Evolutionary conservation across 2,329 filamentous ascomycete species (phyloP).

Genomic region (Tetracladium maxilliforme): DNA sequence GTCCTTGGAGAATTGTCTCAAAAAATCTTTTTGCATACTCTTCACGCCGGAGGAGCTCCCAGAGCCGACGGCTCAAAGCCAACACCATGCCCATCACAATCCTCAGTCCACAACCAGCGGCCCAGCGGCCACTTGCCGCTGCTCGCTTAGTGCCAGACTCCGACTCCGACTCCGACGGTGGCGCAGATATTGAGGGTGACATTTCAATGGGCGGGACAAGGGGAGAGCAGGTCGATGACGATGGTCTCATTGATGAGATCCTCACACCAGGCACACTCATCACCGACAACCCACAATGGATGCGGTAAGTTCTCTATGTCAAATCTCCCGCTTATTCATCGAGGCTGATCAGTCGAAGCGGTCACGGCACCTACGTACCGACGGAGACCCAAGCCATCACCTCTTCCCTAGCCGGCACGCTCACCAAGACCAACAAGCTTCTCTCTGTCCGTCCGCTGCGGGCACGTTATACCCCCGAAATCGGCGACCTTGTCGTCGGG

Average conservation of each 20-base stretch:
- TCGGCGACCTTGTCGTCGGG: slow-evolving; percentile 88
- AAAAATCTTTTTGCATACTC: too few relatives aligned
- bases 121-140: slow-evolving; percentile 3
- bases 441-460: slow-evolving; percentile 82
- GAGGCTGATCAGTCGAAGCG: slow-evolving; percentile 31
- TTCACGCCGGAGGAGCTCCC: too few relatives aligned
- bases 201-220: slow-evolving; percentile 24
- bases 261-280: slow-evolving; percentile 83
- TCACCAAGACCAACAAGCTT: slow-evolving; percentile 92
- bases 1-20: too few relatives aligned
- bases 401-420: slow-evolving; percentile 78
- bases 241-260: slow-evolving; percentile 31
- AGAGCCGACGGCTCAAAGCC: too few relatives aligned
- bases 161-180: slow-evolving; percentile 10
- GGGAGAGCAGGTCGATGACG: slow-evolving; percentile 20
- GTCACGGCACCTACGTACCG: slow-evolving; percentile 79
- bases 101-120: slow-evolving; percentile 12
- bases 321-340: slow-evolving; percentile 1
- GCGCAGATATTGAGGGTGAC: slow-evolving; percentile 14
- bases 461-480: slow-evolving; percentile 87
- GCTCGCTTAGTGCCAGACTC: slow-evolving; percentile 3
- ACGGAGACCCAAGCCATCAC: slow-evolving; percentile 53
- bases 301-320: slow-evolving; percentile 47
- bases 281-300: slow-evolving; percentile 90
- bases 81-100: slow-evolving; percentile 17